Base-by-base conservation (phyloP, 176 grass and related monocot species). In the Hordeum marinum region DNA sequence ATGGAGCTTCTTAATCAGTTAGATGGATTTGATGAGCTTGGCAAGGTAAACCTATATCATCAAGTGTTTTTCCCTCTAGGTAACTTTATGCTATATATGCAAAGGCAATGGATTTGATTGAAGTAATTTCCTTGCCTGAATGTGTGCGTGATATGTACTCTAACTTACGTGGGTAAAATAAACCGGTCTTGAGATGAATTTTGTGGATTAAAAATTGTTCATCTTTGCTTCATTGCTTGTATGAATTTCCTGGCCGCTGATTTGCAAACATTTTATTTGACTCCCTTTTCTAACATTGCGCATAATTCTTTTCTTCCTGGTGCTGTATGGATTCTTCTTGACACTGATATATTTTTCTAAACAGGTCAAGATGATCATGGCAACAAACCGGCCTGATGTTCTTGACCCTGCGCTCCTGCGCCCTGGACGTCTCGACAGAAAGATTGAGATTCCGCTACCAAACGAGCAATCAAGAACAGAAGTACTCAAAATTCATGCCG, bases 321-420 rank as follows among this genome's bases (percentile, higher is more conserved):
- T 52, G 63, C 1, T 67, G 18, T 75, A 11, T 81, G 23, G 59
- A 74, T 82, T 73, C 24, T 45, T 9, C 13, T 52, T 70, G 34
- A 78, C 41, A 79, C 45, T 8, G 32, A 32, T 60, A 3, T 71
- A 85, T 31, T 80, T 54, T 21, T 13, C 76, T 84, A 67, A 69
- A 75, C 77, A 99, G 97, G 97, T 99, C 43, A 99, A 99, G 82
- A 99, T 99, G 97, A 99, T 99, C 74, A 99, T 99, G 97, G 97
- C 97, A 18, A 99, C 97, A 21, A 99, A 99, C 43, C 81, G 97
- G 35, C 97, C 97, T 76, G 97, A 99, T 84, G 97, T 99, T 83
- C 82, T 99, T 14, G 97, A 99, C 76, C 97, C 97, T 5, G 97
- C 97, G 6, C 88, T 99, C 36, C 86, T 99, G 71, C 94, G 97